Evolutionary conservation across 371 early-diverging fungal species (phyloP).

Genomic region (Apophysomyces elegans): DNA sequence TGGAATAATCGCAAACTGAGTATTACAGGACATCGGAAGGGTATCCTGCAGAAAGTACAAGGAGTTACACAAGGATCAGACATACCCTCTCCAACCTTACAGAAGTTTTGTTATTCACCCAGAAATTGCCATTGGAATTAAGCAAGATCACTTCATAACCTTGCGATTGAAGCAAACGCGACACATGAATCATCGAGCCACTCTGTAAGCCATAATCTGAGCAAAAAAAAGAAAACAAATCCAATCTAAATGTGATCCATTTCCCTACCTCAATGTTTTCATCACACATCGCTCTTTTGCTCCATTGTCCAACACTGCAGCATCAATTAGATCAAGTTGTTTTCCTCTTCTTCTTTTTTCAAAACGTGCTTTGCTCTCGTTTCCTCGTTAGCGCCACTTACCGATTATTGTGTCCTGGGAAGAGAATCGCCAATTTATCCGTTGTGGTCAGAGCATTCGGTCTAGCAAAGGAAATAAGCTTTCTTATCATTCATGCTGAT

Average conservation of each 20-base stretch:
- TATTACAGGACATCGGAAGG: background rate
- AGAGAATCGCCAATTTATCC: slow-evolving; percentile 42
- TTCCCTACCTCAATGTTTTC: slow-evolving; percentile 39
- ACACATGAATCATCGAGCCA: slow-evolving; percentile 47
- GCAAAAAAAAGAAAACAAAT: background rate
- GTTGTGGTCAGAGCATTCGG: slow-evolving; percentile 51
- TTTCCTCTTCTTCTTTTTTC: background rate
- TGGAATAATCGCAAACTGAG: slow-evolving; percentile 19
- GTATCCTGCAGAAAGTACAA: slow-evolving; percentile 6
- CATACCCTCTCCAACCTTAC: slow-evolving; percentile 21
- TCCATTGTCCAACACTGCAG: slow-evolving; percentile 50
- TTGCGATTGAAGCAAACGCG: slow-evolving; percentile 27
- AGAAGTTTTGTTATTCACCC: slow-evolving; percentile 37
- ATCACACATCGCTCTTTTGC: slow-evolving; percentile 49
- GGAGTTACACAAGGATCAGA: background rate
- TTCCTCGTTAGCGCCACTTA: slow-evolving; percentile 10
- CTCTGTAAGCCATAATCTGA: slow-evolving; percentile 16
- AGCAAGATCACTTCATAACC: slow-evolving; percentile 51
- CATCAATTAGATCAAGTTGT: background rate
- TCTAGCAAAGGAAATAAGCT: slow-evolving; percentile 18
- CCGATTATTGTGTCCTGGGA: slow-evolving; percentile 49
- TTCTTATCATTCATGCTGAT: background rate
- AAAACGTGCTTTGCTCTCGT: background rate
- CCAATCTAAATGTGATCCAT: background rate
- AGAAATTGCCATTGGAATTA: slow-evolving; percentile 50